These are phyloP conservation scores for Coprinellus aureogranulatus DNA, from an alignment of 768 basidiomycete species.

Conservation along the genomic window DNA sequence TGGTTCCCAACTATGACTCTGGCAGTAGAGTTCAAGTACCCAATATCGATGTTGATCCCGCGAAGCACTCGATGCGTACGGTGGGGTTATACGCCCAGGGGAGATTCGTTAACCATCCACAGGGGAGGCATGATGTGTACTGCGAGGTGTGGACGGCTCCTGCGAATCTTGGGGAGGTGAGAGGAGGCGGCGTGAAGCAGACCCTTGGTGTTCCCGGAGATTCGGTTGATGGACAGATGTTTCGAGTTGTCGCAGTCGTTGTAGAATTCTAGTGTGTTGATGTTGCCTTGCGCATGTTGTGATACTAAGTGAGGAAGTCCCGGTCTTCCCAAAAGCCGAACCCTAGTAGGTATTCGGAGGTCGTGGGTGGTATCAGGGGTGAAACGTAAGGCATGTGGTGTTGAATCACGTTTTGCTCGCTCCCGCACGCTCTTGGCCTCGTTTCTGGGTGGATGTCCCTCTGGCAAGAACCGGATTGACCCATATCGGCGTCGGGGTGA, in stretches of 20 bases:
- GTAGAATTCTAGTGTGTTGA: not conserved
- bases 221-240: too few species aligned
- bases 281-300: not conserved
- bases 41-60: constrained; percentile 37
- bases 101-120: constrained; percentile 51
- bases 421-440: too few species aligned
- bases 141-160: constrained; percentile 71
- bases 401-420: too few species aligned
- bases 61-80: constrained; percentile 44
- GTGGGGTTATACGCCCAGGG: constrained; percentile 56
- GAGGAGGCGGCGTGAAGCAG: constrained; percentile 36
- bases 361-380: too few species aligned
- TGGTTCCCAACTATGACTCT: constrained; percentile 67
- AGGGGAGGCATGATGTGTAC: constrained; percentile 55
- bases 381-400: too few species aligned
- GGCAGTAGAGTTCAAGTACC: constrained; percentile 61
- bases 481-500: too few species aligned
- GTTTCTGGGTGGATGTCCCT: too few species aligned
- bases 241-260: not conserved
- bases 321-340: too few species aligned
- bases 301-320: too few species aligned
- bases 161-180: constrained; percentile 34
- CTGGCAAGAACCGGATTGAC: too few species aligned
- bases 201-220: too few species aligned
- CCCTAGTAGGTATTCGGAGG: too few species aligned